These are phyloP conservation scores for Microcera coccophila DNA, from an alignment of 2,329 filamentous ascomycete species.

Conservation along the genomic window DNA sequence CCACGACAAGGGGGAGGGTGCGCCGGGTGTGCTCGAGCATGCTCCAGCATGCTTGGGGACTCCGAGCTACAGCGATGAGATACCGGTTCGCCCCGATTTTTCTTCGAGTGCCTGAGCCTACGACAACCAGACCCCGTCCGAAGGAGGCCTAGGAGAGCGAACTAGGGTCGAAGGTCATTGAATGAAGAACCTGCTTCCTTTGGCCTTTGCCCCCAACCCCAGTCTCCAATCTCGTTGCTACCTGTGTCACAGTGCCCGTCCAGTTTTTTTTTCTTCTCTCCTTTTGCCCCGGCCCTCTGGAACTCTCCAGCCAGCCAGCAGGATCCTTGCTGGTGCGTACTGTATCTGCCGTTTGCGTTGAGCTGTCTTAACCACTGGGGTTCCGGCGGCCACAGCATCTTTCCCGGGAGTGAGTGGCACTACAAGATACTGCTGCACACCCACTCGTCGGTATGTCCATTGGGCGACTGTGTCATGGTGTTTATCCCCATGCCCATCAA, in stretches of 20 bases:
- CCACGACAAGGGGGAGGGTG: too few relatives aligned
- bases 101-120: conserved; percentile 30
- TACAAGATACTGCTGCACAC: not conserved
- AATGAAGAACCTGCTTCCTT: not conserved
- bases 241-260: not conserved
- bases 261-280: too few relatives aligned
- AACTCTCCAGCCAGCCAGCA: too few relatives aligned
- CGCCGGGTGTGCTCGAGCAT: too few relatives aligned
- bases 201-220: not conserved
- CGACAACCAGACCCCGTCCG: conserved; percentile 24
- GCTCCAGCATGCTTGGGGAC: conserved; percentile 11
- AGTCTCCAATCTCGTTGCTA: not conserved
- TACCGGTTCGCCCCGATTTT: conserved; percentile 36
- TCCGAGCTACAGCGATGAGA: conserved; percentile 24
- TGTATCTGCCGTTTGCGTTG: too few relatives aligned
- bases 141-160: conserved; percentile 1
- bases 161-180: conserved; percentile 3
- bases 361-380: not conserved
- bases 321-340: too few relatives aligned
- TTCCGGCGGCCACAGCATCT: not conserved
- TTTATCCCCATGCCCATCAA: not conserved
- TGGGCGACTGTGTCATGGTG: not conserved
- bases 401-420: not conserved
- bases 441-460: not conserved
- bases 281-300: too few relatives aligned